These are phyloP conservation scores for Tulasnella sp. DNA, from an alignment of 768 basidiomycete genomes.

Conservation along the genomic window DNA sequence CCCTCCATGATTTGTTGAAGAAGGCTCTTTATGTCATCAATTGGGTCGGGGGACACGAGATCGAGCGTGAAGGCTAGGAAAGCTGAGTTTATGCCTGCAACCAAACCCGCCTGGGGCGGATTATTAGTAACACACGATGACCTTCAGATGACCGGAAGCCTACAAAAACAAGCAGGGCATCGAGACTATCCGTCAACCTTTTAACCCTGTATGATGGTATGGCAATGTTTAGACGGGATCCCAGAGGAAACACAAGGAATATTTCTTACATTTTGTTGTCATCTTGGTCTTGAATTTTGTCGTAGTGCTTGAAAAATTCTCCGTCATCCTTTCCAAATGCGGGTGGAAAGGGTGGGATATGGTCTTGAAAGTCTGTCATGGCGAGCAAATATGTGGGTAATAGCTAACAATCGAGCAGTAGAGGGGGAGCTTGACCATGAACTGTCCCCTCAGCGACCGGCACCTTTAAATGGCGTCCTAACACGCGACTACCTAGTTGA, in stretches of 20 bases:
- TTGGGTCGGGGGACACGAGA: not conserved
- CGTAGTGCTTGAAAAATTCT: not conserved
- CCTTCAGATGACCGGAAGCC: not conserved
- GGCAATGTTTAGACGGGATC: not conserved
- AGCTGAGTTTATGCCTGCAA: not conserved
- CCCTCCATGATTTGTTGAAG: not conserved
- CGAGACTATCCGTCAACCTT: not conserved
- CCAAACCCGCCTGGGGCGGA: not conserved
- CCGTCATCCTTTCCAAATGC: not conserved
- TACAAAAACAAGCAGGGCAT: constrained; percentile 5
- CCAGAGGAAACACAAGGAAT: not conserved
- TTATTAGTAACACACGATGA: not conserved
- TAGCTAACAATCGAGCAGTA: too few species aligned
- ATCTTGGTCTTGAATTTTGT: not conserved
- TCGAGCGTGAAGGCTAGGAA: not conserved
- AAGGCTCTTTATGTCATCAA: not conserved
- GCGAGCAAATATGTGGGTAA: too few species aligned
- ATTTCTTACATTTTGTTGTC: not conserved
- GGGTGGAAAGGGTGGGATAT: not conserved
- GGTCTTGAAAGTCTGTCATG: too few species aligned
- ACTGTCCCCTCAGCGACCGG: too few species aligned
- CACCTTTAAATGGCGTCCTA: not conserved
- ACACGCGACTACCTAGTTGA: too few species aligned
- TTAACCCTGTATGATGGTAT: not conserved
- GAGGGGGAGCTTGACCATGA: too few species aligned